A percentile compares a stretch with the other conserved stretches of the same genome.
These are phyloP conservation scores for Candida oleophila DNA, from an alignment of 805 yeast genomes.

Conservation along the genomic window DNA sequence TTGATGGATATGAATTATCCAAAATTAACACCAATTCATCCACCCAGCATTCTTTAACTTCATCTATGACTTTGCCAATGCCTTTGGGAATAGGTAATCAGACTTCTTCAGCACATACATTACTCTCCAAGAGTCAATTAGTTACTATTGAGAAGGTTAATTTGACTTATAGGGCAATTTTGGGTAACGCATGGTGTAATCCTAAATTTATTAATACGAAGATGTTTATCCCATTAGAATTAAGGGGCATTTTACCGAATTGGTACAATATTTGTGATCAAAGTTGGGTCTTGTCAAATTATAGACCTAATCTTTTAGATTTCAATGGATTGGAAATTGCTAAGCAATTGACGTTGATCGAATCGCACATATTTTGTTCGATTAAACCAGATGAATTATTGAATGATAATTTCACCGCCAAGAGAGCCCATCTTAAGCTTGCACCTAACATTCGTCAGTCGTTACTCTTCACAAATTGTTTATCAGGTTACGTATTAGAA, in stretches of 20 bases:
- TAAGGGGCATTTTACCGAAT: slow-evolving; percentile 36
- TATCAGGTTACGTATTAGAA: slow-evolving; percentile 73
- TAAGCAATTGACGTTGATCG: slow-evolving; percentile 72
- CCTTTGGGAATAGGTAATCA: slow-evolving; percentile 45
- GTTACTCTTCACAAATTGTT: slow-evolving; percentile 64
- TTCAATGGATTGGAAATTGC: slow-evolving; percentile 74
- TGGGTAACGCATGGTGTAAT: slow-evolving; percentile 49
- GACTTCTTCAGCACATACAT: slow-evolving; percentile 36
- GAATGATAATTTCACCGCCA: slow-evolving; percentile 61
- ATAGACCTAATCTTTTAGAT: slow-evolving; percentile 52
- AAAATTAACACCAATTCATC: slow-evolving; percentile 49
- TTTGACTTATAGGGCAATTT: slow-evolving; percentile 51
- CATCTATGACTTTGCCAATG: slow-evolving; percentile 40
- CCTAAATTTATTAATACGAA: slow-evolving; percentile 28
- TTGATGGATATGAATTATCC: slow-evolving; percentile 59
- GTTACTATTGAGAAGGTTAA: slow-evolving; percentile 49
- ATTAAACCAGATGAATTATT: slow-evolving; percentile 66
- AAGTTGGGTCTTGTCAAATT: slow-evolving; percentile 57
- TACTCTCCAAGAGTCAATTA: slow-evolving; percentile 39
- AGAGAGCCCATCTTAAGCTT: slow-evolving; percentile 53
- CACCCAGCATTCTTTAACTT: slow-evolving; percentile 35
- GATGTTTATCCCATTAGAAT: slow-evolving; percentile 25
- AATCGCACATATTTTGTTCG: slow-evolving; percentile 61
- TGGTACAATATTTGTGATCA: slow-evolving; percentile 55
- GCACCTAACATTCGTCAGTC: slow-evolving; percentile 66